Conservation (phyloP, 371 early-diverging fungal genomes). For the Entomophthora muscae region DNA sequence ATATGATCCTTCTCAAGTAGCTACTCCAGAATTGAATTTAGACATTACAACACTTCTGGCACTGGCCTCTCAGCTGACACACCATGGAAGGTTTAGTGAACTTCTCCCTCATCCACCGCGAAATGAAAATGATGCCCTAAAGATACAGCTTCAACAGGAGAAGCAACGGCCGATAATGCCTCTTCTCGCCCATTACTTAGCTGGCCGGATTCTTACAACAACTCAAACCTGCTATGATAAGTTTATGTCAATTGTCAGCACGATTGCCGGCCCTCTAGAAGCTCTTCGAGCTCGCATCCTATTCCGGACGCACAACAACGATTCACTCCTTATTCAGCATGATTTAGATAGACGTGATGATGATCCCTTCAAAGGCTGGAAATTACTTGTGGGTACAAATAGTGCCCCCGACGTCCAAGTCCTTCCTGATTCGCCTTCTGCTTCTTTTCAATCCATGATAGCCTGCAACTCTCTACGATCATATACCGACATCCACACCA, state of each 20-base stretch:
- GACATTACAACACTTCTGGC: background rate
- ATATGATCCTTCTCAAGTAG: background rate
- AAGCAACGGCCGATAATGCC: background rate
- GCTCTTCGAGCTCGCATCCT: background rate
- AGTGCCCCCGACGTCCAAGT: background rate
- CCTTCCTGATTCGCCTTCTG: background rate
- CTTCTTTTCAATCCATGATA: background rate
- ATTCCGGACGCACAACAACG: background rate
- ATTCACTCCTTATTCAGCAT: background rate
- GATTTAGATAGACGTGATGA: background rate
- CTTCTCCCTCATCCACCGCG: background rate
- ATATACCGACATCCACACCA: background rate
- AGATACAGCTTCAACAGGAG: background rate
- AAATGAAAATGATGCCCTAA: background rate
- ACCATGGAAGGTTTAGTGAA: background rate
- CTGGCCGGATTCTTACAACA: background rate
- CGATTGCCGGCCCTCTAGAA: background rate
- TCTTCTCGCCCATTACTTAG: background rate
- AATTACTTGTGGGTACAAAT: background rate
- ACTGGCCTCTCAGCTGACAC: conserved; percentile 1
- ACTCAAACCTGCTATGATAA: background rate
- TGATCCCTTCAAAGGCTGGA: background rate
- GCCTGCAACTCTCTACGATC: background rate
- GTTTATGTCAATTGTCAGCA: background rate
- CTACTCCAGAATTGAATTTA: background rate